A percentile compares a stretch with the other conserved stretches of the same genome.
phyloP scores from a whole-genome alignment of 306 rosid genomes.

The Cicer chorassanicum region DNA sequence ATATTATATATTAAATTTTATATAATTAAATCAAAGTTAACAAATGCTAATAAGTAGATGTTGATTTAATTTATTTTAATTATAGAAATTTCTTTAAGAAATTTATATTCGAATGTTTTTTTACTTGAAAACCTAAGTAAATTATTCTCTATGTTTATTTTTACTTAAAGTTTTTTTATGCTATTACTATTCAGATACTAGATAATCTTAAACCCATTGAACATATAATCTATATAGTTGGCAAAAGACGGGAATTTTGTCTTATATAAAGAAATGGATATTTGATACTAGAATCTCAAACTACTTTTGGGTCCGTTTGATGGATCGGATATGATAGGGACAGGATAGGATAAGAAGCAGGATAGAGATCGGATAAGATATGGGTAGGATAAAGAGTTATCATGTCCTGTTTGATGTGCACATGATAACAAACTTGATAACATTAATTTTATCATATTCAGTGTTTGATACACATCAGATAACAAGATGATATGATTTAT shows the following conservation, averaged over 20 bases:
- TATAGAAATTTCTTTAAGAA: neutral
- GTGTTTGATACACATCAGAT: too few relatives aligned
- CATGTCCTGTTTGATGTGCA: too few relatives aligned
- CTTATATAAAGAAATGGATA: neutral
- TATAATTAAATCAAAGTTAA: neutral
- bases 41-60: neutral
- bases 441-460: too few relatives aligned
- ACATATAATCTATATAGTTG: slow-evolving; percentile 17
- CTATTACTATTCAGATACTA: neutral
- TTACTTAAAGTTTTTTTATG: neutral
- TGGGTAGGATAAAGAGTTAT: too few relatives aligned
- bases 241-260: slow-evolving; percentile 28
- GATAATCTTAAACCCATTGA: neutral
- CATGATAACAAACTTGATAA: too few relatives aligned
- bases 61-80: neutral
- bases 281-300: slow-evolving; percentile 16
- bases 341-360: too few relatives aligned
- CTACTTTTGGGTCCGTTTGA: too few relatives aligned
- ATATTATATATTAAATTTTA: neutral
- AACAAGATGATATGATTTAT: too few relatives aligned
- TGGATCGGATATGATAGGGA: too few relatives aligned
- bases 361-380: too few relatives aligned
- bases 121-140: neutral
- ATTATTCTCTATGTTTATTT: neutral
- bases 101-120: neutral